A percentile compares a stretch with the other conserved stretches of the same genome.
phyloP scores from a whole-genome alignment of 495 filamentous ascomycete genomes.

The Amniculicola lignicola region DNA sequence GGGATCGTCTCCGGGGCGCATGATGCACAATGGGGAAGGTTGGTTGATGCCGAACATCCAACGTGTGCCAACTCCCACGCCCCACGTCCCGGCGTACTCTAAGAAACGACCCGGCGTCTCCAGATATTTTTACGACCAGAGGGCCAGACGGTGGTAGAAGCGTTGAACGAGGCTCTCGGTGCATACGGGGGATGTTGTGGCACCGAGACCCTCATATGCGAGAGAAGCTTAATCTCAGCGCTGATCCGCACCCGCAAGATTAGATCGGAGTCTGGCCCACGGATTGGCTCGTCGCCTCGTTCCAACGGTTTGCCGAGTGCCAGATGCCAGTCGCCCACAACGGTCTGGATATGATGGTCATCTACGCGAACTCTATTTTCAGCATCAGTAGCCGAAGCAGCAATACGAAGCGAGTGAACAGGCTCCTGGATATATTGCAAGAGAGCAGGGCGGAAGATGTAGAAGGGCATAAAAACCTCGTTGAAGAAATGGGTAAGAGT shows the following conservation, averaged over 20 bases:
- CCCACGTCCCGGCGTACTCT: neutral
- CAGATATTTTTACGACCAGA: neutral
- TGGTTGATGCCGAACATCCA: slow-evolving; percentile 9
- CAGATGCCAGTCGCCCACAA: neutral
- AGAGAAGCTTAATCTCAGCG: slow-evolving; percentile 13
- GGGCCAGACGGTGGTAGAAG: neutral
- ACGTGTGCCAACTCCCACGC: slow-evolving; percentile 1
- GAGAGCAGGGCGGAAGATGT: neutral
- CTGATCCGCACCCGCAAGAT: slow-evolving; percentile 1
- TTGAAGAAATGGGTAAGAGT: too few relatives aligned
- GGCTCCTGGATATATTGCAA: slow-evolving; percentile 15
- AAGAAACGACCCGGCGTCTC: neutral
- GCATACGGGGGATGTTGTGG: neutral
- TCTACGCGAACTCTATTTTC: slow-evolving; percentile 20
- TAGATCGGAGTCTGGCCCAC: neutral
- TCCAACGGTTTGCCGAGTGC: neutral
- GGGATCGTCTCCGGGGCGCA: slow-evolving; percentile 14
- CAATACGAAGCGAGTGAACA: slow-evolving; percentile 8
- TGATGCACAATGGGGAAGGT: slow-evolving; percentile 5
- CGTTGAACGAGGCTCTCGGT: neutral
- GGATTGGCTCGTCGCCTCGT: neutral
- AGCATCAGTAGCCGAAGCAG: slow-evolving; percentile 12
- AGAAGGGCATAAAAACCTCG: slow-evolving; percentile 1
- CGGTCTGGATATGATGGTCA: slow-evolving; percentile 9
- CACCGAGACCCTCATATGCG: neutral